These are phyloP conservation scores for Odonthalia washingtoniensis DNA, from an alignment of 31 red algal genomes.

Conservation along the genomic window DNA sequence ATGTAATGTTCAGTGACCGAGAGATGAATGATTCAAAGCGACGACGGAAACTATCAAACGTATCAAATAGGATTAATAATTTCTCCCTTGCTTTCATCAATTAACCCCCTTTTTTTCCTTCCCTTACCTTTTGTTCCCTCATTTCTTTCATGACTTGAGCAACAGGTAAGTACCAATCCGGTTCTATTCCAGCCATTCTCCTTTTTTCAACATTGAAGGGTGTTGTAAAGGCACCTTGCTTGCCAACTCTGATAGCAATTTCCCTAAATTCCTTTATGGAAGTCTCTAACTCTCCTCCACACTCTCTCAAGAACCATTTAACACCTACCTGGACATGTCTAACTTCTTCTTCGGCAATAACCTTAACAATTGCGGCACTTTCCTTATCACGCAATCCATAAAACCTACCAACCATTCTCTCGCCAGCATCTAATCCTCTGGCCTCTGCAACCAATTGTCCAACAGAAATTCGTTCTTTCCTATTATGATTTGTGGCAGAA, in stretches of 20 bases:
- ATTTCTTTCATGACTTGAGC: slow-evolving; percentile 63
- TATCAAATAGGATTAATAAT: not conserved
- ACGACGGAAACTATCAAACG: not conserved
- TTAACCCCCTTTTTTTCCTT: not conserved
- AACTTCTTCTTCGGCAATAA: slow-evolving; percentile 82
- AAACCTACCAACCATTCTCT: slow-evolving; percentile 62
- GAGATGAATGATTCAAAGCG: not conserved
- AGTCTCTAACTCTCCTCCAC: slow-evolving; percentile 40
- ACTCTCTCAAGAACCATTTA: slow-evolving; percentile 79
- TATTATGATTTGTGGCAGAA: slow-evolving; percentile 34
- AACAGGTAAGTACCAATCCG: slow-evolving; percentile 87
- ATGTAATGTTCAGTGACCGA: not conserved
- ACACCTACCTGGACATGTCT: slow-evolving; percentile 78
- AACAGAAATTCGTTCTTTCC: slow-evolving; percentile 65
- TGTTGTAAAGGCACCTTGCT: slow-evolving; percentile 75
- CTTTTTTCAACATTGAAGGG: slow-evolving; percentile 77
- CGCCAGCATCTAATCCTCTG: slow-evolving; percentile 78
- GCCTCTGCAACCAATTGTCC: slow-evolving; percentile 83
- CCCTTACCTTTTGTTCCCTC: not conserved
- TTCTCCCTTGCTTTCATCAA: not conserved
- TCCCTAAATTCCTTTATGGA: slow-evolving; percentile 56
- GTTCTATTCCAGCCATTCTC: slow-evolving; percentile 59
- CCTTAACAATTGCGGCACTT: slow-evolving; percentile 55
- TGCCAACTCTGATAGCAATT: slow-evolving; percentile 64
- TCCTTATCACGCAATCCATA: slow-evolving; percentile 57